Percentiles rank a stretch among this genome's conserved stretches.
Evolutionary conservation across 805 yeast species (phyloP).

Genomic region (Scheffersomyces spartinae): DNA sequence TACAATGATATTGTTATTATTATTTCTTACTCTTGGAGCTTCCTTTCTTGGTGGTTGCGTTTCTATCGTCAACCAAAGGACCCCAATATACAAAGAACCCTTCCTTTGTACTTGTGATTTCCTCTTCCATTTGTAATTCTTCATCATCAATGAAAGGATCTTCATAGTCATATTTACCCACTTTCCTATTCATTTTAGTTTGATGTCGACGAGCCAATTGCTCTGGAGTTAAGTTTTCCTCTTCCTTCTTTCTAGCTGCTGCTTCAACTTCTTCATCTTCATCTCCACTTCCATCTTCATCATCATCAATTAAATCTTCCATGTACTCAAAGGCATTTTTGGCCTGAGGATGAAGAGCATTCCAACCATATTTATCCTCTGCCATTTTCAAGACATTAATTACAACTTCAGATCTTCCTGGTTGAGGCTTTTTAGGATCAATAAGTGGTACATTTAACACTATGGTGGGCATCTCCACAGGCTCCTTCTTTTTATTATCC

Average conservation of each 20-base stretch:
- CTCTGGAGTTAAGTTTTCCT: conserved; percentile 11
- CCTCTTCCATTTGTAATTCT: conserved; percentile 88
- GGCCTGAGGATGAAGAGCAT: conserved; percentile 55
- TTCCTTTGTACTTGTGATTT: conserved; percentile 82
- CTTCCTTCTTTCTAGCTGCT: conserved; percentile 6
- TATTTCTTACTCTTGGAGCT: conserved; percentile 15
- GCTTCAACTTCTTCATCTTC: conserved; percentile 31
- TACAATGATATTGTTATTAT: conserved; percentile 3
- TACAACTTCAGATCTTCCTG: conserved; percentile 52
- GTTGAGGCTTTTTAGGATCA: conserved; percentile 34
- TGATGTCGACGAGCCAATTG: conserved; percentile 34
- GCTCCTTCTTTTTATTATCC: too few relatives aligned
- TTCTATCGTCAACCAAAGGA: conserved; percentile 54
- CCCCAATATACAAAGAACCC: conserved; percentile 96
- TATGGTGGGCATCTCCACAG: conserved; percentile 31
- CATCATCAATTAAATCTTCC: conserved; percentile 40
- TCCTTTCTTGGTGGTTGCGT: conserved; percentile 13
- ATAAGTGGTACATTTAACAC: conserved; percentile 43
- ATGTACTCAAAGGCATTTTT: conserved; percentile 43
- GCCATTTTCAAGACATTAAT: conserved; percentile 64
- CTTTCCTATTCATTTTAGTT: conserved; percentile 50
- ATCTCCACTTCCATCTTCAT: conserved; percentile 32
- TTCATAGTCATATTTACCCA: conserved; percentile 82
- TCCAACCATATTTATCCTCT: conserved; percentile 80
- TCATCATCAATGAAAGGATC: conserved; percentile 97